Base-by-base conservation (phyloP, 73 alveolate genomes). In the Stentor roeselii region DNA sequence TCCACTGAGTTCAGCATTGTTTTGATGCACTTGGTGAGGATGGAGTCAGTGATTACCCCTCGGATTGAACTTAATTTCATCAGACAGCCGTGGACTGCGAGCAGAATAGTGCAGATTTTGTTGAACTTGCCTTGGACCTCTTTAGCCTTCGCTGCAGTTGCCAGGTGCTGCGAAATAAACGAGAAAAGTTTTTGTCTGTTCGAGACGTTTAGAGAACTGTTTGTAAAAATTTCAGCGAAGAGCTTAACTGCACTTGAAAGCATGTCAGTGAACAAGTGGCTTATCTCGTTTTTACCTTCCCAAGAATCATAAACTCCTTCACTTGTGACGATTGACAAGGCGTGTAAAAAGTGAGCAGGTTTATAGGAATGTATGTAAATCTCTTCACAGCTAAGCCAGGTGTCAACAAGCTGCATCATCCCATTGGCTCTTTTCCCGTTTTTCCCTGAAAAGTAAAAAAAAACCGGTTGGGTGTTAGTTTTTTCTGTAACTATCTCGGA, bases 351-450 rank as follows among this genome's bases (percentile, higher is more conserved):
- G 34, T 34, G 37, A 1, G 50, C 27, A 1, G 80, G 37, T 67
- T 67, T 67, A 15, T 67, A 11, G 0, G 34, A 21, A 2, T 67
- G n/a, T 30, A 67, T 21, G 2, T 67, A 67, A 1, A 21, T n/a
- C 27, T 67, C 80, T 67, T 67, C 80, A 67, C 41, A 21, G 41
- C 80, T 67, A 27, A 67, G 37, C 80, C 80, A 67, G 1, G 15
- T 32, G 21, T 67, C 80, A 30, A 11, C 41, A 27, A 67, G 11
- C 34, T 21, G 37, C 21, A 40, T 21, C n/a, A 67, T 21, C 14
- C 42, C n/a, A 67, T 34, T 67, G 37, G 37, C 14, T 67, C 34
- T 67, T 27, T 67, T 21, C n/a, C 80, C 37, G 41, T 21, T 21
- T 67, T 21, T 67, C 37, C 37, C 80, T 67, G 80, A 30, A 32